These are phyloP conservation scores for Hericium rajendrae DNA, from an alignment of 768 basidiomycete genomes.

Conservation along the genomic window DNA sequence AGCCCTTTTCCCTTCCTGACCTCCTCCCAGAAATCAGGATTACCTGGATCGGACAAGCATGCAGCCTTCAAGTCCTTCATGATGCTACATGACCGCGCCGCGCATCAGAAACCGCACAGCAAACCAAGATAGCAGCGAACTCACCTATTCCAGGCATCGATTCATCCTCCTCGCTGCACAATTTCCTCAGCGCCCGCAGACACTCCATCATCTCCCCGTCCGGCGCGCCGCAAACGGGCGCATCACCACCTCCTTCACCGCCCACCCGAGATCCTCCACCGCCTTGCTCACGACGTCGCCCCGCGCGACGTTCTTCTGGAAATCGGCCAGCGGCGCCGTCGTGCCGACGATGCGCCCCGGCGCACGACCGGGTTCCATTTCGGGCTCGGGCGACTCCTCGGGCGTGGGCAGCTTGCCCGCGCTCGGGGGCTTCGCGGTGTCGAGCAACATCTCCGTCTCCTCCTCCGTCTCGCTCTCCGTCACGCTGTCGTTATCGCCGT, in stretches of 20 bases:
- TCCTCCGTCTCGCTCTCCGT: conserved; percentile 42
- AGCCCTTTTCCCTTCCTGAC: conserved; percentile 40
- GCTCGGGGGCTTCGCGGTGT: conserved; percentile 9
- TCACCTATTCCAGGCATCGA: conserved; percentile 73
- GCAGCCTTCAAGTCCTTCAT: conserved; percentile 45
- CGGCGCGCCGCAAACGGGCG: conserved; percentile 65
- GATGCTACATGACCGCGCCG: conserved; percentile 44
- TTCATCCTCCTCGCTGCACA: conserved; percentile 69
- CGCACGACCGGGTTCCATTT: conserved; percentile 42
- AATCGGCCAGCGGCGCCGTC: conserved; percentile 68
- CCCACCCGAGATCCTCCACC: conserved; percentile 65
- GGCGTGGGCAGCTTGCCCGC: conserved; percentile 13
- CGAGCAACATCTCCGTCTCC: conserved; percentile 24
- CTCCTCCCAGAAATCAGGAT: conserved; percentile 57
- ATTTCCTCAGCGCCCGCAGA: conserved; percentile 54
- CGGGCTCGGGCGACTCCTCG: conserved; percentile 21
- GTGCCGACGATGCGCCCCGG: conserved; percentile 70
- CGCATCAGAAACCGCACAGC: not conserved
- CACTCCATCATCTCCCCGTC: conserved; percentile 64
- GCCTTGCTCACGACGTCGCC: conserved; percentile 83
- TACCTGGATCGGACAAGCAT: conserved; percentile 48
- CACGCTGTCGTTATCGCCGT: conserved; percentile 31
- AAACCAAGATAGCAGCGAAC: conserved; percentile 16
- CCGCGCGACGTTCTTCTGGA: conserved; percentile 53
- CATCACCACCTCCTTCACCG: conserved; percentile 61